Evolutionary conservation across 2,329 filamentous ascomycete genomes (phyloP).

Genomic region (Fusarium abutilonis): DNA sequence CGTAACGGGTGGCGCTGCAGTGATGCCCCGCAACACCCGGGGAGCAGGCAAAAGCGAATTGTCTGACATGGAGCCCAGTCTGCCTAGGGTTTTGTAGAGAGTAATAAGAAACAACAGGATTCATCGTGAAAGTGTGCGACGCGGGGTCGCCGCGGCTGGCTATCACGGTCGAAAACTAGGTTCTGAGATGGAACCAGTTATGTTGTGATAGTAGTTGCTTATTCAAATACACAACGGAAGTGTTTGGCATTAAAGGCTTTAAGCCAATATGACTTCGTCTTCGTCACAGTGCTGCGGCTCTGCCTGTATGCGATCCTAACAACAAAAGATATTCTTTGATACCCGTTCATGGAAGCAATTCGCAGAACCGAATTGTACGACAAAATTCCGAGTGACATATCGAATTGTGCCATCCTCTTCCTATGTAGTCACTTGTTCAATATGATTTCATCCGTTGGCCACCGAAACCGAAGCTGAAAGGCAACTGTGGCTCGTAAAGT

Average conservation of each 20-base stretch:
- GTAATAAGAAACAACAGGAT: neutral
- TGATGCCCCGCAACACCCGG: conserved; percentile 30
- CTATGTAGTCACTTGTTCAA: neutral
- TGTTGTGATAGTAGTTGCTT: neutral
- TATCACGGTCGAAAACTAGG: conserved; percentile 4
- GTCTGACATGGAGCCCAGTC: conserved; percentile 20
- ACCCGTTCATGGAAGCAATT: neutral
- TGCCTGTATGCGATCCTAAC: neutral
- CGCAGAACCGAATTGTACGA: neutral
- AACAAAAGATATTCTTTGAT: neutral
- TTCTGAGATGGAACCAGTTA: neutral
- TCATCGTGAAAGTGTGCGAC: conserved; percentile 7
- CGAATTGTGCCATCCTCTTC: neutral
- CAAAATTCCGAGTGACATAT: neutral
- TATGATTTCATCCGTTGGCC: neutral
- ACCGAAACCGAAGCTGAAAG: conserved; percentile 28
- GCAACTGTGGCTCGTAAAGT: conserved; percentile 39
- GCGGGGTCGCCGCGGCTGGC: conserved; percentile 25
- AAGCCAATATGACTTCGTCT: neutral
- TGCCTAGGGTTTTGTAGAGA: conserved; percentile 11
- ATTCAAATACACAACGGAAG: neutral
- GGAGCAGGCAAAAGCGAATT: conserved; percentile 33
- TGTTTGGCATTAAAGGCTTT: neutral
- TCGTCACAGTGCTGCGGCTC: neutral
- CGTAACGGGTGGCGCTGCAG: conserved; percentile 33